Conservation (phyloP, 345 rosid species). For the Brassica carinata region DNA sequence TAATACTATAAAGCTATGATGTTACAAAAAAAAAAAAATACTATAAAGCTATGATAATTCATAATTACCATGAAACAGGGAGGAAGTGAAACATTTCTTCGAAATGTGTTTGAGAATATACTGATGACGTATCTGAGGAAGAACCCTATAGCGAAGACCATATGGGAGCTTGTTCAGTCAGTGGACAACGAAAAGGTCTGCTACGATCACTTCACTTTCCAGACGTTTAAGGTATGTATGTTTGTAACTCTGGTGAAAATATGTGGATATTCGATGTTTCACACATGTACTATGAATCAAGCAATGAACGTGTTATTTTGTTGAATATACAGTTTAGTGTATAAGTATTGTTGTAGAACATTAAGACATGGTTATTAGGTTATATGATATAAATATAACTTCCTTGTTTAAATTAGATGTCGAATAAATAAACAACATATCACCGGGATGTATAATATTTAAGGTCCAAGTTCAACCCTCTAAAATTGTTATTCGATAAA, state of each 20-base stretch:
- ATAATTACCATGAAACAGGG: conserved; percentile 25
- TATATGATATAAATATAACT: too few relatives aligned
- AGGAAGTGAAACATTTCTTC: conserved; percentile 61
- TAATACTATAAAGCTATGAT: neutral
- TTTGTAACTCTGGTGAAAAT: neutral
- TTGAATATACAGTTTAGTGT: neutral
- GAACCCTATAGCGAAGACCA: conserved; percentile 71
- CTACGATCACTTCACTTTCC: conserved; percentile 82
- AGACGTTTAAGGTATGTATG: conserved; percentile 71
- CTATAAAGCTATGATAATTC: neutral
- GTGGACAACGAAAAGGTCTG: conserved; percentile 56
- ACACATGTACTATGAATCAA: neutral
- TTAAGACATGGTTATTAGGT: too few relatives aligned
- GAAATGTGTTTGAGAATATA: conserved; percentile 61
- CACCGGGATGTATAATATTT: too few relatives aligned
- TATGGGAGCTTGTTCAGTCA: conserved; percentile 63
- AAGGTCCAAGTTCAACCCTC: too few relatives aligned
- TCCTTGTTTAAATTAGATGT: too few relatives aligned
- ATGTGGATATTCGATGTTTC: neutral
- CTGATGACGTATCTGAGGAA: conserved; percentile 62
- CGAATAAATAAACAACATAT: too few relatives aligned
- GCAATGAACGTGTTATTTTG: neutral
- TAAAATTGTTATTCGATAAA: too few relatives aligned
- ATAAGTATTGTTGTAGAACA: neutral
- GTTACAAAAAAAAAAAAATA: neutral